These are phyloP conservation scores for Lactuca sativa DNA, from an alignment of 129 eudicot genomes.

Conservation along the genomic window DNA sequence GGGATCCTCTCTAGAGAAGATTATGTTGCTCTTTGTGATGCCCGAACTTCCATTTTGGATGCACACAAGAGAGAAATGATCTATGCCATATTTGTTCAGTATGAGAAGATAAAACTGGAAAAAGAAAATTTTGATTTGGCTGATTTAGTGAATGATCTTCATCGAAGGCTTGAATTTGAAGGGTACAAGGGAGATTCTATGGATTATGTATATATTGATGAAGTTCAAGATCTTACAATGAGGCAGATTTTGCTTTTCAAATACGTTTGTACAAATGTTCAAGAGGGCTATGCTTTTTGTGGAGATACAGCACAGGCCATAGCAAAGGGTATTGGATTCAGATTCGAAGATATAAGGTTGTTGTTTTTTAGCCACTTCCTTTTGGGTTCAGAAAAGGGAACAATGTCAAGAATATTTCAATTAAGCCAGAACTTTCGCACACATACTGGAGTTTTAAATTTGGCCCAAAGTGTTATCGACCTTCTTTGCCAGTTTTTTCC, in stretches of 20 bases:
- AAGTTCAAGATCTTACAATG: conserved; percentile 82
- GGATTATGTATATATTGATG: conserved; percentile 79
- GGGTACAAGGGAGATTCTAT: conserved; percentile 50
- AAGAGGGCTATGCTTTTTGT: conserved; percentile 71
- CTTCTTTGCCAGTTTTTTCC: conserved; percentile 64
- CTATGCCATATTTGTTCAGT: conserved; percentile 49
- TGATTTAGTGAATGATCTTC: conserved; percentile 78
- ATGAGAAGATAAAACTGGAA: conserved; percentile 59
- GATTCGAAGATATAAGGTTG: conserved; percentile 67
- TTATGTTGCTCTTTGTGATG: conserved; percentile 51
- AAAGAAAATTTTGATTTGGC: conserved; percentile 68
- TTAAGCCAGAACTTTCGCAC: conserved; percentile 69
- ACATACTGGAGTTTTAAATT: conserved; percentile 61
- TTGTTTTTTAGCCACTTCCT: conserved; percentile 60
- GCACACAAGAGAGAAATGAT: conserved; percentile 39
- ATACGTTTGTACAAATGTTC: conserved; percentile 64
- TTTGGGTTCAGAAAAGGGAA: conserved; percentile 52
- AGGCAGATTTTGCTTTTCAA: conserved; percentile 70
- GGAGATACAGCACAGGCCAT: conserved; percentile 93
- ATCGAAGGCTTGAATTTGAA: conserved; percentile 45
- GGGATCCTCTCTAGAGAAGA: conserved; percentile 36
- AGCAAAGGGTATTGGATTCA: conserved; percentile 77
- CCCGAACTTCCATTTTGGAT: conserved; percentile 50
- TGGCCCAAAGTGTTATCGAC: conserved; percentile 72
- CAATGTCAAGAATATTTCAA: conserved; percentile 41